These are phyloP conservation scores for Aspergillus baeticus DNA, from an alignment of 495 filamentous ascomycete genomes.

Conservation along the genomic window DNA sequence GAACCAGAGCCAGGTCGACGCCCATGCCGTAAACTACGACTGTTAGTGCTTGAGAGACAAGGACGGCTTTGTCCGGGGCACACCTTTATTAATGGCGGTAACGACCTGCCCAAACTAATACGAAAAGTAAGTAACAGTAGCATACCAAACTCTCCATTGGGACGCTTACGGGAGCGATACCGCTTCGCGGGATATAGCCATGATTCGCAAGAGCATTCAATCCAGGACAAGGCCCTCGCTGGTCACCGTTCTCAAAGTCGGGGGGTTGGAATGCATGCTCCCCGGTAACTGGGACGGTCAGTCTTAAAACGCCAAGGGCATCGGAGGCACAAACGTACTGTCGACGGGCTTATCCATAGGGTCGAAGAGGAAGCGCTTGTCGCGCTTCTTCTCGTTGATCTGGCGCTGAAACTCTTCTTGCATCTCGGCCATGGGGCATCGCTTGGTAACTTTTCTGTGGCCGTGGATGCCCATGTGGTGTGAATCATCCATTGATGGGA, in stretches of 20 bases:
- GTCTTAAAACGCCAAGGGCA: too few relatives aligned
- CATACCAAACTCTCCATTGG: not conserved
- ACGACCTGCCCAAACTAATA: too few relatives aligned
- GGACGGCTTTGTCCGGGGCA: too few relatives aligned
- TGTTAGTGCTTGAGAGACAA: not conserved
- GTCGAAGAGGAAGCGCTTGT: slow-evolving; percentile 29
- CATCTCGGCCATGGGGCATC: slow-evolving; percentile 24
- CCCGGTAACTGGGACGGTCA: slow-evolving; percentile 28
- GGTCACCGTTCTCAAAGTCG: slow-evolving; percentile 34
- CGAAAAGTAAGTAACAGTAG: too few relatives aligned
- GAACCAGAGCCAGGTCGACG: slow-evolving; percentile 48
- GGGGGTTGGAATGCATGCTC: slow-evolving; percentile 40
- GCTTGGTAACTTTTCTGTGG: slow-evolving; percentile 11
- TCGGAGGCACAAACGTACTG: slow-evolving; percentile 16
- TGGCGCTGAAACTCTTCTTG: slow-evolving; percentile 1
- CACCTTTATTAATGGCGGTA: too few relatives aligned
- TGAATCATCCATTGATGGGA: too few relatives aligned
- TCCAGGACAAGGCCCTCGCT: slow-evolving; percentile 51
- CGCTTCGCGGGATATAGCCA: slow-evolving; percentile 53
- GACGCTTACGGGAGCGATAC: slow-evolving; percentile 35
- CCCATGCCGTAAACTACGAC: slow-evolving; percentile 48
- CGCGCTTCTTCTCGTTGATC: slow-evolving; percentile 4
- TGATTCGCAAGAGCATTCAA: slow-evolving; percentile 55
- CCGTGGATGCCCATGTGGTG: too few relatives aligned
- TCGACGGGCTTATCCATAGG: slow-evolving; percentile 27